These are phyloP conservation scores for Gentiana straminea DNA, from an alignment of 257 asterid genomes.

Conservation along the genomic window DNA sequence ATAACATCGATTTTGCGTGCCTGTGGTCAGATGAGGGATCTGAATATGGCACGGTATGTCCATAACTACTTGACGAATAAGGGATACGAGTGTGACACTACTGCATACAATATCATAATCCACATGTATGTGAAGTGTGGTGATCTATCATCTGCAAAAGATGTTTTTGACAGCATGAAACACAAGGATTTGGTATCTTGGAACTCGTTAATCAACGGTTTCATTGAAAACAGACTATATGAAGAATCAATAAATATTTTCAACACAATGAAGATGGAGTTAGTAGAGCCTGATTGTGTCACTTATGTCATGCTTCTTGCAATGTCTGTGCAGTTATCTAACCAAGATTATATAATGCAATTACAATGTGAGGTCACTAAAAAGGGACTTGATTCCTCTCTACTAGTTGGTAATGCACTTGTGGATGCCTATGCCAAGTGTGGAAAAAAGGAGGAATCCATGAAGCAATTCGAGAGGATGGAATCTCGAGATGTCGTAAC, in stretches of 20 bases:
- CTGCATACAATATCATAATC: constrained; percentile 40
- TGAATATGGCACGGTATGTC: constrained; percentile 42
- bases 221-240: constrained; percentile 28
- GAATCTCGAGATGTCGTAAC: constrained; percentile 46
- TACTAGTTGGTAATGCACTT: constrained; percentile 52
- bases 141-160: constrained; percentile 38
- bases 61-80: constrained; percentile 53
- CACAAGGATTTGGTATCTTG: constrained; percentile 66
- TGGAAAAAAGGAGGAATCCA: constrained; percentile 39
- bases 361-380: constrained; percentile 53
- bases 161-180: constrained; percentile 49
- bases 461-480: constrained; percentile 65
- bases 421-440: constrained; percentile 69
- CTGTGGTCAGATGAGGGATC: constrained; percentile 52
- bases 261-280: constrained; percentile 35
- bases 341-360: constrained; percentile 28
- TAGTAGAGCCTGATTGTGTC: constrained; percentile 44
- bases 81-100: constrained; percentile 38
- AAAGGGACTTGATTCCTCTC: constrained; percentile 47
- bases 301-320: constrained; percentile 54
- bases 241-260: constrained; percentile 49
- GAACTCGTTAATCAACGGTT: constrained; percentile 65
- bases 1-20: constrained; percentile 57
- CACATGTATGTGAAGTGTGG: constrained; percentile 83
- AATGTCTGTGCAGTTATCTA: constrained; percentile 23